Conservation (phyloP, 2,329 filamentous ascomycete genomes). For the Nigrospora oryzae region DNA sequence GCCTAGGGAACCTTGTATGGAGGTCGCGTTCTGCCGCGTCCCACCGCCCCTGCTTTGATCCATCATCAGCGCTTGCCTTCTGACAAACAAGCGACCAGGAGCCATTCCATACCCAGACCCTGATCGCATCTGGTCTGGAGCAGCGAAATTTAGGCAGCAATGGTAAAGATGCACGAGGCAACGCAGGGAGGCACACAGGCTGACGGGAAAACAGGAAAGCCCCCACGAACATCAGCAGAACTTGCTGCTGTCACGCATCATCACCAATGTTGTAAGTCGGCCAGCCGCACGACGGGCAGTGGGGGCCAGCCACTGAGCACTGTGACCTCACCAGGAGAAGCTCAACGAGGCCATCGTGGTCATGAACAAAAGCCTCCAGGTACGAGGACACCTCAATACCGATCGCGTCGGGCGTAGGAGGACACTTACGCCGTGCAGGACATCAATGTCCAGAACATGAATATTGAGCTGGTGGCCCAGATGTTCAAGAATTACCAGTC, state of each 20-base stretch:
- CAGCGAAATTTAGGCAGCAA: too few relatives aligned
- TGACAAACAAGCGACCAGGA: too few relatives aligned
- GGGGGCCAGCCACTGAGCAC: slow-evolving; percentile 5
- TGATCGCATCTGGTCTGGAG: too few relatives aligned
- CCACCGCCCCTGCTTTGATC: too few relatives aligned
- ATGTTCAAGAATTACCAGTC: slow-evolving; percentile 99
- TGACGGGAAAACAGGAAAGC: slow-evolving; percentile 56
- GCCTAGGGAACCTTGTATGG: too few relatives aligned
- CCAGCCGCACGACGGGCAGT: not conserved
- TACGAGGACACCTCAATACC: slow-evolving; percentile 23
- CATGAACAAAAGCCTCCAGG: slow-evolving; percentile 87
- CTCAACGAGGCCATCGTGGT: slow-evolving; percentile 89
- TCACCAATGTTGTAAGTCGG: slow-evolving; percentile 82
- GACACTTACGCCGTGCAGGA: slow-evolving; percentile 50
- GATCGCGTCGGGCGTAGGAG: not conserved
- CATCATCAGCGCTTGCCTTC: too few relatives aligned
- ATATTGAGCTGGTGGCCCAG: slow-evolving; percentile 92
- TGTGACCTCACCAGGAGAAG: slow-evolving; percentile 62
- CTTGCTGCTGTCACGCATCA: slow-evolving; percentile 85
- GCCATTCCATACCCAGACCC: too few relatives aligned
- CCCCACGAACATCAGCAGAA: slow-evolving; percentile 98
- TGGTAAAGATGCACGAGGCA: too few relatives aligned
- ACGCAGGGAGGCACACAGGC: too few relatives aligned
- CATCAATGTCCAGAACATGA: slow-evolving; percentile 98
- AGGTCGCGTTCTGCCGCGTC: too few relatives aligned